Conservation (phyloP, 805 yeast genomes). For the Lipomyces chichibuensis region DNA sequence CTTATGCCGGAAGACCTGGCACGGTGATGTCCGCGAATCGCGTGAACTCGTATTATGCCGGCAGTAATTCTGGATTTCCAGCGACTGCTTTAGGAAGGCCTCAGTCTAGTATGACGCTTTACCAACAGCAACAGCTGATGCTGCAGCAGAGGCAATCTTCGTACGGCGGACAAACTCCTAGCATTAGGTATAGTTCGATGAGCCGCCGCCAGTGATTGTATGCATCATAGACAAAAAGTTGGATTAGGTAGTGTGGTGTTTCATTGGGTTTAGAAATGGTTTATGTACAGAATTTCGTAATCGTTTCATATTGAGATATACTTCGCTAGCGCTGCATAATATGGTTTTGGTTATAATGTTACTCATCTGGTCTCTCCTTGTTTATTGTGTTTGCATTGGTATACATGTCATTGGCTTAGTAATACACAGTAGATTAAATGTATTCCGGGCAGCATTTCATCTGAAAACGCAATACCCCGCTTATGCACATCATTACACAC, state of each 20-base stretch:
- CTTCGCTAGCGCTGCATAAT: neutral
- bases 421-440: neutral
- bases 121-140: constrained; percentile 18
- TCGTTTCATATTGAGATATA: neutral
- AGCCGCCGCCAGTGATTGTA: neutral
- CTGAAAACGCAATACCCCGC: too few relatives aligned
- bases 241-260: neutral
- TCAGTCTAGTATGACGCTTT: constrained; percentile 15
- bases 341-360: neutral
- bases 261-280: neutral
- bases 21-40: constrained; percentile 5
- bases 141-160: constrained; percentile 13
- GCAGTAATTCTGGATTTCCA: constrained; percentile 1
- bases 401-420: neutral
- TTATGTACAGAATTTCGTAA: neutral
- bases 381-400: neutral
- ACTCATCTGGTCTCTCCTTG: neutral
- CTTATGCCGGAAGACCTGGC: neutral
- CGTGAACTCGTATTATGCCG: neutral
- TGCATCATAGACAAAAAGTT: neutral
- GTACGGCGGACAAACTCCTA: neutral
- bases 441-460: neutral
- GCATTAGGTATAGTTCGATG: neutral
- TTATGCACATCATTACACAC: too few relatives aligned
- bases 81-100: neutral